phyloP scores from a whole-genome alignment of 768 basidiomycete genomes.

The Leccinum broughii region DNA sequence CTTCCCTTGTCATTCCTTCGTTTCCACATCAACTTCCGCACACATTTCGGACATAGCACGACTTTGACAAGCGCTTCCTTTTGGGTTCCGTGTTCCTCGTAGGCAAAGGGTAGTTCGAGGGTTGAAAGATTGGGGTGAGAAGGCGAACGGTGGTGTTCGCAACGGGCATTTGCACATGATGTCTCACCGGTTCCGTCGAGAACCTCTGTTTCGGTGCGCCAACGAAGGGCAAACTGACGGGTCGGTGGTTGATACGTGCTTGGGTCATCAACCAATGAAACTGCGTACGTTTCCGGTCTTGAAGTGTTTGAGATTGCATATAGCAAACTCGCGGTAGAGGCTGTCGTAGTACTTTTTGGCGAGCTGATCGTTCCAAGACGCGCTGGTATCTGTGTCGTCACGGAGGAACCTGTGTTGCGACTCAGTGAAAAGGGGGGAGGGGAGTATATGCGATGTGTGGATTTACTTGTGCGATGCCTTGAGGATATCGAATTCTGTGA shows the following conservation, averaged over 20 bases:
- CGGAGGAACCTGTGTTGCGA: slow-evolving; percentile 65
- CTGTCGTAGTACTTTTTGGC: slow-evolving; percentile 86
- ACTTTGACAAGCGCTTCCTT: slow-evolving; percentile 91
- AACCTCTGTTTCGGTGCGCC: slow-evolving; percentile 93
- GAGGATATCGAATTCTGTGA: slow-evolving; percentile 73
- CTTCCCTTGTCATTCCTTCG: slow-evolving; percentile 58
- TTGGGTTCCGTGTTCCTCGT: slow-evolving; percentile 71
- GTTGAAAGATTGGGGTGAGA: slow-evolving; percentile 53
- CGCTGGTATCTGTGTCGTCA: slow-evolving; percentile 39
- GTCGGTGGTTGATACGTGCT: background rate
- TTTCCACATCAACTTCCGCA: slow-evolving; percentile 87
- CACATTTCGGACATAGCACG: slow-evolving; percentile 77
- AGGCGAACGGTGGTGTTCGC: slow-evolving; percentile 55
- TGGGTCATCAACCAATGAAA: background rate
- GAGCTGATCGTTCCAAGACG: slow-evolving; percentile 78
- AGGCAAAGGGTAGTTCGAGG: slow-evolving; percentile 88
- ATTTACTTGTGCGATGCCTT: slow-evolving; percentile 67
- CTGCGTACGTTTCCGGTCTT: slow-evolving; percentile 80
- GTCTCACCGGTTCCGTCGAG: slow-evolving; percentile 81
- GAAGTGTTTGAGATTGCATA: slow-evolving; percentile 95
- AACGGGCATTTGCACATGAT: slow-evolving; percentile 89
- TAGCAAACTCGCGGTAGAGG: slow-evolving; percentile 89
- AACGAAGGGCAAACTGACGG: slow-evolving; percentile 80
- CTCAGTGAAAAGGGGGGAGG: background rate
- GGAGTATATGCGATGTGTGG: background rate